Conservation (phyloP, 805 yeast species). For the Starmerella cellae region DNA sequence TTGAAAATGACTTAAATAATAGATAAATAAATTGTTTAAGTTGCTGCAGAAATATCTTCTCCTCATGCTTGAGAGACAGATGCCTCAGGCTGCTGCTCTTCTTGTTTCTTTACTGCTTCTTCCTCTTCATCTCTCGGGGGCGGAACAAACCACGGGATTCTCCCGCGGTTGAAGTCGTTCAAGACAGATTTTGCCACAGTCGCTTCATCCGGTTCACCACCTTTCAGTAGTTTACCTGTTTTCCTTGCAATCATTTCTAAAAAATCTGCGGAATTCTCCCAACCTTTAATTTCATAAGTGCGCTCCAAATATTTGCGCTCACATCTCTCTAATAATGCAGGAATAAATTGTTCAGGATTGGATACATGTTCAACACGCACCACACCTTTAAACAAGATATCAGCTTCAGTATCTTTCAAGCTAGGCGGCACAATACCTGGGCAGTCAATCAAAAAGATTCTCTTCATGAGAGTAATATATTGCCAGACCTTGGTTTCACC, state of each 20-base stretch:
- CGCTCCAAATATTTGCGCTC: slow-evolving; percentile 83
- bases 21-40: neutral
- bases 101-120: slow-evolving; percentile 31
- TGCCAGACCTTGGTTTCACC: slow-evolving; percentile 99
- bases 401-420: slow-evolving; percentile 75
- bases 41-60: neutral
- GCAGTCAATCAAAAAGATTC: slow-evolving; percentile 89
- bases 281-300: slow-evolving; percentile 87
- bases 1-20: slow-evolving; percentile 11
- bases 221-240: slow-evolving; percentile 82
- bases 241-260: slow-evolving; percentile 85
- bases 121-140: slow-evolving; percentile 68
- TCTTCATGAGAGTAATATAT: slow-evolving; percentile 91
- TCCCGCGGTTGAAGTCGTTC: slow-evolving; percentile 92
- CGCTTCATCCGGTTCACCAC: slow-evolving; percentile 95
- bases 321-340: slow-evolving; percentile 73
- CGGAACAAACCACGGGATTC: slow-evolving; percentile 93
- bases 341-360: slow-evolving; percentile 88
- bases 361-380: slow-evolving; percentile 97
- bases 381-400: slow-evolving; percentile 88
- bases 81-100: neutral
- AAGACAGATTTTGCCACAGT: slow-evolving; percentile 83
- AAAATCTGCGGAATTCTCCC: slow-evolving; percentile 65
- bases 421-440: slow-evolving; percentile 99
- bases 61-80: neutral